Base-by-base conservation (phyloP, 2,329 filamentous ascomycete genomes). In the Lecanicillium sp. region DNA sequence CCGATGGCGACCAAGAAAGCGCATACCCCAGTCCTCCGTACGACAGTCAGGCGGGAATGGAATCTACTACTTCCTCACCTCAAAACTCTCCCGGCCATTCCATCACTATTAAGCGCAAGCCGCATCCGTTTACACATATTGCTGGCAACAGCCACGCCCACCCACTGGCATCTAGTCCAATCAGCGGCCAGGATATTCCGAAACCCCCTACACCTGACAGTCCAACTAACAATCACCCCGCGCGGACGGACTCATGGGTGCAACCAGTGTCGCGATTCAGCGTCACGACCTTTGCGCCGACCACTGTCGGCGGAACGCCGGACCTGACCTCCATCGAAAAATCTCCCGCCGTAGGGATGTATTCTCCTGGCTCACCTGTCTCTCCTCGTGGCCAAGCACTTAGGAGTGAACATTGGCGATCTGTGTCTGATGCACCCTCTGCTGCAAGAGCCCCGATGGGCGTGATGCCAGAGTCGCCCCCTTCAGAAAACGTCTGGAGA, bases 251-350 rank as follows among this genome's bases (percentile, higher is more conserved):
- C 50, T 50, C 73, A 30, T 74, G 72, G 69, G 64, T 67, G 11
- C 74, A 78, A 49, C 78, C 78, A 5, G 63, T 69, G 2, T 84
- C 80, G 41, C 76, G 78, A 38, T 86, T 84, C 62, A 86, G 81
- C 63, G 69, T 77, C 53, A 82, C 78, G 7, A 84, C 80, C 2
- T 81, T 77, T 57, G 72, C 75, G n/a, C n/a, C n/a, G 20, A 78
- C 79, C 2, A 75, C 78, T 2, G 50, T 54, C 33, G 45, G 57
- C 23, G 60, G 56, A 23, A 59, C 62, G 11, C 60, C 65, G 30
- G 29, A 19, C 14, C 5, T 29, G 33, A 37, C 29, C 11, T 48
- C 37, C 8, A 26, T 36, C 20, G 32, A 48, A 21, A 41, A 20
- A 11, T 48, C 37, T 1, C 45, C 37, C 7, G 37, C 37, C 8